phyloP scores from a whole-genome alignment of 2,329 filamentous ascomycete genomes.

The Diaporthe australafricana region DNA sequence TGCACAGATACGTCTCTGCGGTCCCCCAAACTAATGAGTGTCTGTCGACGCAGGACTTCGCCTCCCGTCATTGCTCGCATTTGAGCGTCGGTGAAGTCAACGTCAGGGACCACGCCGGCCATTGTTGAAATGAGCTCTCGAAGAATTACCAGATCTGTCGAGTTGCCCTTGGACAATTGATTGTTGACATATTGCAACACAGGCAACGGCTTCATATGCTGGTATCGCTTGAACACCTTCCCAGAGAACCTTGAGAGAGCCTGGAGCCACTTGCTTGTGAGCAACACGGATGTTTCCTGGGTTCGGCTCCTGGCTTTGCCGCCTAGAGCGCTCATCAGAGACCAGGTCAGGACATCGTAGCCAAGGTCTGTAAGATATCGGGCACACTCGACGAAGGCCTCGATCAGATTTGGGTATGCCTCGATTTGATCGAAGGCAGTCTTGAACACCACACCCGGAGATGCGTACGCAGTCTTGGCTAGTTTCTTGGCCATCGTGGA shows the following conservation, averaged over 20 bases:
- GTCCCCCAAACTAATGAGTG: slow-evolving; percentile 83
- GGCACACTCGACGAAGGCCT: slow-evolving; percentile 93
- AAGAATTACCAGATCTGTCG: slow-evolving; percentile 90
- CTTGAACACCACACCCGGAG: slow-evolving; percentile 90
- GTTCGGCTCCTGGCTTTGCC: slow-evolving; percentile 73
- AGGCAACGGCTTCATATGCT: slow-evolving; percentile 84
- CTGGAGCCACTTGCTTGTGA: slow-evolving; percentile 92
- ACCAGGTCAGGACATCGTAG: slow-evolving; percentile 95
- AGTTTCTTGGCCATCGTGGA: slow-evolving; percentile 87
- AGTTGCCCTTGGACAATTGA: slow-evolving; percentile 84
- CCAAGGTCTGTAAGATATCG: slow-evolving; percentile 93
- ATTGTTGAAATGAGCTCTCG: slow-evolving; percentile 92
- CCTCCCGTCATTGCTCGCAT: slow-evolving; percentile 90
- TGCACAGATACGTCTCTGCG: slow-evolving; percentile 80
- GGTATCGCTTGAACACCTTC: slow-evolving; percentile 88
- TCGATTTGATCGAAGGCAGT: slow-evolving; percentile 92
- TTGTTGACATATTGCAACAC: slow-evolving; percentile 90
- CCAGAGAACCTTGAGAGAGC: slow-evolving; percentile 92
- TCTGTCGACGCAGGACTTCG: slow-evolving; percentile 81
- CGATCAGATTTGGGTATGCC: slow-evolving; percentile 93
- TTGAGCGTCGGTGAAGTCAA: slow-evolving; percentile 89
- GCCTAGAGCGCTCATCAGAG: slow-evolving; percentile 79
- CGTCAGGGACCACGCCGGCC: slow-evolving; percentile 90
- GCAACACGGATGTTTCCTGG: slow-evolving; percentile 70
- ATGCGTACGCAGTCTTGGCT: slow-evolving; percentile 91